Conservation (phyloP, 2,329 filamentous ascomycete species). For the Aspergillus intermedius region DNA sequence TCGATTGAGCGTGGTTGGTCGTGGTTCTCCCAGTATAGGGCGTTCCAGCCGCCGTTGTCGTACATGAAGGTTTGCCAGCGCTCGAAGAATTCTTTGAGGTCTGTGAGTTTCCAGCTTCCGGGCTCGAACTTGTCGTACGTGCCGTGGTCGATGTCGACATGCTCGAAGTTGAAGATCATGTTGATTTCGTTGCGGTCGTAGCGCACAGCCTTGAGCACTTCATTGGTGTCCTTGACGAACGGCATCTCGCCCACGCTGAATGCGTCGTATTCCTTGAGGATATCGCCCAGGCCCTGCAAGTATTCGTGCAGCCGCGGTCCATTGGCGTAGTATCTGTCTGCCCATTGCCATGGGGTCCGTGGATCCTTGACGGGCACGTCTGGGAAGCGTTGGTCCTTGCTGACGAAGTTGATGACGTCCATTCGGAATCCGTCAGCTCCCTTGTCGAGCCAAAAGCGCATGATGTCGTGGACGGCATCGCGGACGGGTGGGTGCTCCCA, state of each 20-base stretch:
- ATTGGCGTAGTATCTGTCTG: conserved; percentile 45
- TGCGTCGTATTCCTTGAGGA: conserved; percentile 51
- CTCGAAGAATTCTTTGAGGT: conserved; percentile 48
- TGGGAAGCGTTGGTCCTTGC: conserved; percentile 54
- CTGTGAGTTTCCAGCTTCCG: conserved; percentile 43
- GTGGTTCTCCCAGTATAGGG: conserved; percentile 61
- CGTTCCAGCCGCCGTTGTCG: conserved; percentile 57
- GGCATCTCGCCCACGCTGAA: conserved; percentile 60
- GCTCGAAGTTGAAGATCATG: conserved; percentile 70
- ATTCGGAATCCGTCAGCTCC: conserved; percentile 70
- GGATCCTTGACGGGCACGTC: conserved; percentile 32
- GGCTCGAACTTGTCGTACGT: conserved; percentile 45
- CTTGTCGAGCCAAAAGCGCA: conserved; percentile 72
- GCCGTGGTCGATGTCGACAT: conserved; percentile 55
- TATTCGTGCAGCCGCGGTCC: conserved; percentile 55
- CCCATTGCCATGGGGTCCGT: conserved; percentile 27
- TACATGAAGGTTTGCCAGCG: conserved; percentile 57
- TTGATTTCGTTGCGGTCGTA: conserved; percentile 55
- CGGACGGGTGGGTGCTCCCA: conserved; percentile 68
- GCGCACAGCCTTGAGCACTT: conserved; percentile 50
- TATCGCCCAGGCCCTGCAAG: conserved; percentile 47
- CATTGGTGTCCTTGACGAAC: conserved; percentile 40
- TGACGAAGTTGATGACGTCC: conserved; percentile 68
- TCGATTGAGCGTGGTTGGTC: conserved; percentile 58
- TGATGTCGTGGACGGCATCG: conserved; percentile 63